Evolutionary conservation across 371 early-diverging fungal genomes (phyloP), one percentile per base, ranked within the genome.

Genomic region (Spraguea lophii): DNA sequence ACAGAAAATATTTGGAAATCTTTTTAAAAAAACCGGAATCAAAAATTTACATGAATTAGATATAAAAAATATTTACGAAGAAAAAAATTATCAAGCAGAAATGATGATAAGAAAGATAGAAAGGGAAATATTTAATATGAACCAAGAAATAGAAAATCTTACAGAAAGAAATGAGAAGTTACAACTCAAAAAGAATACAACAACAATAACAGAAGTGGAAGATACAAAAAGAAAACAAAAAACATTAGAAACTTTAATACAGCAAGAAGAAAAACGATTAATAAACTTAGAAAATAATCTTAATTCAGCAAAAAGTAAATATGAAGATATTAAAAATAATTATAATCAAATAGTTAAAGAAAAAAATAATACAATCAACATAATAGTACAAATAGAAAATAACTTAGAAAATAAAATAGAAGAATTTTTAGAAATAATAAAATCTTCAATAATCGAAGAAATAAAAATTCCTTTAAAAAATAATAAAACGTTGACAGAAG

Each of bases 401-500:
- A 3, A 21, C 6, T 6, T 7, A 25, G 15, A 24, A 9, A 17
- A 48, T 51, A 54, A 67, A 19, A 25, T 68, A 52, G 65, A 82
- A 57, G 64, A 50, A 38, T 60, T 68, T 27, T 62, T 68, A 13
- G 71, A 68, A 2, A 61, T 78, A 17, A 81, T 81, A 39, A 69
- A 73, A 19, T 74, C 80, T 41, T 82, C 80, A 54, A 67, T 75
- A 46, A 12, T 38, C 4, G 68, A 75, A 16, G 69, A 86, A 21
- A 72, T 76, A 52, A 70, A 69, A 6, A 61, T 81, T 6, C 46
- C 74, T 0, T 68, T 68, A 0, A 82, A 86, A 37, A 79, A 88
- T 52, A 87, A 86, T 21, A 72, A 76, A 38, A 71, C 88, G 66
- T 81, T 83, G 2, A 90, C 88, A 1, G 86, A 85, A 58, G 71